phyloP scores from a whole-genome alignment of 805 yeast genomes.

The Metschnikowia baotianmanensis region DNA sequence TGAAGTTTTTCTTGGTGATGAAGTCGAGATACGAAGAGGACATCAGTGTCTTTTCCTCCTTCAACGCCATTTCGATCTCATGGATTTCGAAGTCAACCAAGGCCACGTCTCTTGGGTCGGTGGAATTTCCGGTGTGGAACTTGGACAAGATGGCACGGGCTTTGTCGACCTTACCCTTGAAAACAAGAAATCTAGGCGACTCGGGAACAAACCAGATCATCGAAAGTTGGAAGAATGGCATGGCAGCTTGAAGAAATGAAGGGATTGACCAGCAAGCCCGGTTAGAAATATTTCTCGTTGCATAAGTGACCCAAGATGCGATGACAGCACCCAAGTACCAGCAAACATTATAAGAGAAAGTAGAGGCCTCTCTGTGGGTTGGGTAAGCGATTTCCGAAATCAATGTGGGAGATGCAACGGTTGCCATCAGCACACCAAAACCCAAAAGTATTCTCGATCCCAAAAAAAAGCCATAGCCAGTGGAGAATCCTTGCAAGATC shows the following conservation, averaged over 20 bases:
- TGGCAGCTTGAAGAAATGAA: conserved; percentile 47
- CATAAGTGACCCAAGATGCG: conserved; percentile 52
- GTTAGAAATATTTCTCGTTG: conserved; percentile 32
- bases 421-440: conserved; percentile 42
- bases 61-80: conserved; percentile 28
- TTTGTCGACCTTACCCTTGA: conserved; percentile 40
- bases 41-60: conserved; percentile 41
- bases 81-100: conserved; percentile 24
- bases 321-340: conserved; percentile 56
- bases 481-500: conserved; percentile 36
- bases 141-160: conserved; percentile 42
- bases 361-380: conserved; percentile 27
- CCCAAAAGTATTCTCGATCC: conserved; percentile 50
- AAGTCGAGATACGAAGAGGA: conserved; percentile 42
- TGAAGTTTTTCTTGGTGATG: conserved; percentile 35
- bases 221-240: conserved; percentile 42
- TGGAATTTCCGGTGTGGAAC: conserved; percentile 40
- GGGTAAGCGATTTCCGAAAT: conserved; percentile 53
- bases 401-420: conserved; percentile 47
- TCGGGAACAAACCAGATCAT: conserved; percentile 39
- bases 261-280: conserved; percentile 53
- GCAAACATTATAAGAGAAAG: conserved; percentile 47
- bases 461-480: conserved; percentile 36
- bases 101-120: conserved; percentile 20
- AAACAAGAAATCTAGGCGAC: conserved; percentile 46